These are phyloP conservation scores for Talaromyces liani DNA, from an alignment of 495 filamentous ascomycete species.

Conservation along the genomic window DNA sequence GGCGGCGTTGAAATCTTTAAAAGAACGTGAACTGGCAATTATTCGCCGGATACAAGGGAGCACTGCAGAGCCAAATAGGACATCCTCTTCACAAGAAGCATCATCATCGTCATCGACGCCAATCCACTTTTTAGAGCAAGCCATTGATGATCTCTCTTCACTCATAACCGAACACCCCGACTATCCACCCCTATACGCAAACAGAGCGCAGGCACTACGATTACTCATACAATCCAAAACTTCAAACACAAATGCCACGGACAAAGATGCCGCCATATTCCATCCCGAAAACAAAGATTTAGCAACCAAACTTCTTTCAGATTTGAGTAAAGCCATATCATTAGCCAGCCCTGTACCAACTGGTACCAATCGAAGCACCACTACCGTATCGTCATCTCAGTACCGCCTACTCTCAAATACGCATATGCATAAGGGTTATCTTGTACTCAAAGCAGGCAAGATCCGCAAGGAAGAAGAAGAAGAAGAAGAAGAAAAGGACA, in stretches of 20 bases:
- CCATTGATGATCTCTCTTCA: constrained; percentile 36
- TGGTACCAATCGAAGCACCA: constrained; percentile 19
- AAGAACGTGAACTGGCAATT: neutral
- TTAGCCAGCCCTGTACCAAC: constrained; percentile 49
- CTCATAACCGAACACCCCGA: constrained; percentile 52
- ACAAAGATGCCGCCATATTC: constrained; percentile 15
- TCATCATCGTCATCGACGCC: neutral
- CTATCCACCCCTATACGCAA: constrained; percentile 70
- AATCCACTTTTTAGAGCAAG: constrained; percentile 14
- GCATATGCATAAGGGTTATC: constrained; percentile 68
- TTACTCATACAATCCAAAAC: constrained; percentile 28
- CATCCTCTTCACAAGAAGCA: neutral
- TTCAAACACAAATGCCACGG: constrained; percentile 6
- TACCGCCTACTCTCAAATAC: constrained; percentile 59
- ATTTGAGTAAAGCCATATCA: constrained; percentile 60
- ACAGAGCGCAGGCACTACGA: constrained; percentile 66
- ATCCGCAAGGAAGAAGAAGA: constrained; percentile 18
- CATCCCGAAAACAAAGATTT: constrained; percentile 12
- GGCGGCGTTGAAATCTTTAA: neutral
- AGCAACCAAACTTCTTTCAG: constrained; percentile 41
- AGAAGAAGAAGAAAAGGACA: neutral
- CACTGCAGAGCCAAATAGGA: neutral
- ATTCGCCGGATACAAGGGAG: neutral
- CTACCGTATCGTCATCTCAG: constrained; percentile 50
- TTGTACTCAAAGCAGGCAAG: constrained; percentile 60